Evolutionary conservation across 768 basidiomycete genomes (phyloP).

Genomic region (Asterophora lycoperdoides): DNA sequence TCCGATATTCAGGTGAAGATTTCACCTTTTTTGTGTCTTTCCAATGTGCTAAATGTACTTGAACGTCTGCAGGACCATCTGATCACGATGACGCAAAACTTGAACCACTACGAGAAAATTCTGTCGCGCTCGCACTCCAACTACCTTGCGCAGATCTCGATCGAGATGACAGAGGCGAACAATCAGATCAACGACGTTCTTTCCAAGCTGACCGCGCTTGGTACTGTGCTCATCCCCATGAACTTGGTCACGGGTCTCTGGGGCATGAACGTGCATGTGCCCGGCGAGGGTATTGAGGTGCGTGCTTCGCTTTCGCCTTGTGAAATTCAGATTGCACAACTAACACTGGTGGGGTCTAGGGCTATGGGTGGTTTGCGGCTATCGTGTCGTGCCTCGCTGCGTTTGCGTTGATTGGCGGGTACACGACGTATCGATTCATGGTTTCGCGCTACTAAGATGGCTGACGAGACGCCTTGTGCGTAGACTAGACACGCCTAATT

Average conservation of each 20-base stretch:
- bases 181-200: slow-evolving; percentile 99
- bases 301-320: slow-evolving; percentile 15
- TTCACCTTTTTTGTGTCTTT: not conserved
- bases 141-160: slow-evolving; percentile 98
- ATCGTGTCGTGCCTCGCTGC: slow-evolving; percentile 79
- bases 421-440: slow-evolving; percentile 77
- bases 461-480: not conserved
- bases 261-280: slow-evolving; percentile 99
- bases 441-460: slow-evolving; percentile 29
- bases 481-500: not conserved
- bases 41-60: not conserved
- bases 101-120: slow-evolving; percentile 99
- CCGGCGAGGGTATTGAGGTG: slow-evolving; percentile 65
- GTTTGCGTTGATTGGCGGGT: slow-evolving; percentile 80
- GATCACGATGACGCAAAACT: slow-evolving; percentile 99
- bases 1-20: slow-evolving; percentile 80
- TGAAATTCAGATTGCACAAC: not conserved
- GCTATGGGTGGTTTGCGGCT: slow-evolving; percentile 80
- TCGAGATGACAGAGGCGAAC: slow-evolving; percentile 99
- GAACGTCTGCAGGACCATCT: slow-evolving; percentile 67
- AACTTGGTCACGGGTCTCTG: slow-evolving; percentile 95
- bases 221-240: slow-evolving; percentile 96
- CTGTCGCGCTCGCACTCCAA: slow-evolving; percentile 98
- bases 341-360: slow-evolving; percentile 28
- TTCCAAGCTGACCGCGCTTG: slow-evolving; percentile 93